phyloP scores from a whole-genome alignment of 768 basidiomycete species.

The Phylloporus rhodoxanthus region DNA sequence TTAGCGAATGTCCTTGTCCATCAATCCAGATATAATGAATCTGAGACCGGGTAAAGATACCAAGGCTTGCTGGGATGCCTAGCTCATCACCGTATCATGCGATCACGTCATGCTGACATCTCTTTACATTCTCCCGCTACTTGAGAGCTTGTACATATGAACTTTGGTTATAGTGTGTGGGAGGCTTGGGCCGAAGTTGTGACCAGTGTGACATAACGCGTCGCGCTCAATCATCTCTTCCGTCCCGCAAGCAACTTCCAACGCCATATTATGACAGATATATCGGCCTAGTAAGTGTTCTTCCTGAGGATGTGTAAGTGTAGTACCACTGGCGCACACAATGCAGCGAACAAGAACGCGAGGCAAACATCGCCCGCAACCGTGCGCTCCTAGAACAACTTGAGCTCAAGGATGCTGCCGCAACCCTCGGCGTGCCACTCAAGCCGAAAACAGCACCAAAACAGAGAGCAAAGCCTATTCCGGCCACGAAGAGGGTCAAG shows the following conservation, averaged over 20 bases:
- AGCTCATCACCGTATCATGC: background rate
- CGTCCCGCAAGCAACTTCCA: background rate
- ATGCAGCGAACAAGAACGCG: slow-evolving; percentile 61
- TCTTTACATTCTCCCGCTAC: background rate
- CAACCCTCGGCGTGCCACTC: slow-evolving; percentile 40
- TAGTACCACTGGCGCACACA: background rate
- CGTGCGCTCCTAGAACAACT: slow-evolving; percentile 67
- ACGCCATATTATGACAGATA: slow-evolving; percentile 37
- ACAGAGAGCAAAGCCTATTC: slow-evolving; percentile 55
- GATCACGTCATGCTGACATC: background rate
- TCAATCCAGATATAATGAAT: background rate
- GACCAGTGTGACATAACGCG: slow-evolving; percentile 31
- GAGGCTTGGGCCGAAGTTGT: too few relatives aligned
- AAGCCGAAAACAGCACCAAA: slow-evolving; percentile 36
- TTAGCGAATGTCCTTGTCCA: too few relatives aligned
- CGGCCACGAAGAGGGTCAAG: slow-evolving; percentile 51
- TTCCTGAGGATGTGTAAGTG: background rate
- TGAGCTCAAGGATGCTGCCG: slow-evolving; percentile 53
- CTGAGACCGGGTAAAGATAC: background rate
- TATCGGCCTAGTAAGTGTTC: slow-evolving; percentile 48
- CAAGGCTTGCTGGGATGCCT: background rate
- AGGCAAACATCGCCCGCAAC: slow-evolving; percentile 79
- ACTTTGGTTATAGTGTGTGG: too few relatives aligned
- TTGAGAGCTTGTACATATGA: too few relatives aligned
- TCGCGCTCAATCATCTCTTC: too few relatives aligned